These are phyloP conservation scores for Termitomyces sp. DNA, from an alignment of 1,284 basidiomycete genomes.

Conservation along the genomic window DNA sequence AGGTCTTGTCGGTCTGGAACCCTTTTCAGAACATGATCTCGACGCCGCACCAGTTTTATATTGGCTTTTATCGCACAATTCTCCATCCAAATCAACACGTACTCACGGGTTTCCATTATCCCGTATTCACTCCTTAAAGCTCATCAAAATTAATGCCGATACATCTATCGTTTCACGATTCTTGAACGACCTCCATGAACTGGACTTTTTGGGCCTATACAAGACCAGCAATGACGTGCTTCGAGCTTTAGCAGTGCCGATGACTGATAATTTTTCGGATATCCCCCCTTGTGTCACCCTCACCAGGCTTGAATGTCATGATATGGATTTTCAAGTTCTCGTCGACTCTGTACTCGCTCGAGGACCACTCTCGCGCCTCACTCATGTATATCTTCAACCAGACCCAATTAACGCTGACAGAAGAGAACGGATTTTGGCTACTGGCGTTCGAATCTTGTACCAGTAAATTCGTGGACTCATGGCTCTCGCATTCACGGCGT, in stretches of 20 bases:
- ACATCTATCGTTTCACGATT: slow-evolving; percentile 17
- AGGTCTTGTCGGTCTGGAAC: slow-evolving; percentile 35
- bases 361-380: not conserved
- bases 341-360: slow-evolving; percentile 13
- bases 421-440: slow-evolving; percentile 6
- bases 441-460: not conserved
- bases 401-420: not conserved
- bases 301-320: slow-evolving; percentile 19
- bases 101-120: slow-evolving; percentile 17
- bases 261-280: not conserved
- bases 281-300: slow-evolving; percentile 19
- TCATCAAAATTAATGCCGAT: slow-evolving; percentile 20
- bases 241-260: slow-evolving; percentile 5
- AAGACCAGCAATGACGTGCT: slow-evolving; percentile 17
- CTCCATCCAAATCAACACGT: slow-evolving; percentile 5
- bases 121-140: slow-evolving; percentile 20
- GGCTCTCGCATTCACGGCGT: too few relatives aligned
- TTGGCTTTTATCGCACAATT: slow-evolving; percentile 16
- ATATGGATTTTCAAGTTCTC: slow-evolving; percentile 17
- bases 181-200: slow-evolving; percentile 17
- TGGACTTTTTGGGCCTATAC: slow-evolving; percentile 19
- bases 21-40: slow-evolving; percentile 17
- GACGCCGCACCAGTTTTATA: slow-evolving; percentile 31
- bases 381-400: slow-evolving; percentile 2
- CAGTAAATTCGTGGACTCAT: not conserved